Evolutionary conservation across 176 grass and related monocot species (phyloP).

Genomic region (Secale cereale): DNA sequence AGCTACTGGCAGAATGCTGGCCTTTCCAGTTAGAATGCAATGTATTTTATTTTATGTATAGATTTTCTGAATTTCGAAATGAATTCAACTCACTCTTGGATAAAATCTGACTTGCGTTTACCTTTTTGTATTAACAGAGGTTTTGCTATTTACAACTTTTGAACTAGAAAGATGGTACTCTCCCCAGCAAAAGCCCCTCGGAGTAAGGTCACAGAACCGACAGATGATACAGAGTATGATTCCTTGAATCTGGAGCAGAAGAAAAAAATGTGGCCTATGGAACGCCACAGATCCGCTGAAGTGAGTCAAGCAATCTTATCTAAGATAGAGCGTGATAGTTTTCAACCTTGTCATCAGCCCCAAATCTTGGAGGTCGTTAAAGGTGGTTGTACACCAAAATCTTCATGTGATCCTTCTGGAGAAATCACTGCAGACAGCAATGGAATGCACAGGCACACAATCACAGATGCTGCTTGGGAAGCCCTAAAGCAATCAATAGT

Average conservation of each 20-base stretch:
- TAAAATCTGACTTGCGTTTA: constrained; percentile 9
- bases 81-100: not conserved
- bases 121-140: not conserved
- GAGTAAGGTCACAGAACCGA: constrained; percentile 23
- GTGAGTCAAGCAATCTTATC: constrained; percentile 25
- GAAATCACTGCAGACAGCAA: constrained; percentile 28
- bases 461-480: constrained; percentile 77
- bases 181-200: not conserved
- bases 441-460: constrained; percentile 31
- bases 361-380: constrained; percentile 27
- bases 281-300: constrained; percentile 57
- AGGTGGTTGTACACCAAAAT: constrained; percentile 22
- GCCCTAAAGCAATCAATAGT: constrained; percentile 61
- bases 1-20: not conserved
- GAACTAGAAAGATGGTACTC: constrained; percentile 34
- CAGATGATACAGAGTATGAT: constrained; percentile 26
- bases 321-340: constrained; percentile 25
- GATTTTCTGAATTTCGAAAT: not conserved
- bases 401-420: constrained; percentile 6
- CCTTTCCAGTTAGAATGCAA: not conserved
- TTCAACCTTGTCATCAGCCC: constrained; percentile 4
- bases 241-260: constrained; percentile 44
- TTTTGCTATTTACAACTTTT: not conserved
- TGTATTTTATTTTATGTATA: constrained; percentile 10
- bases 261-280: constrained; percentile 43